Base-by-base conservation (phyloP, 306 rosid species). In the Cicer pinnatifidum region DNA sequence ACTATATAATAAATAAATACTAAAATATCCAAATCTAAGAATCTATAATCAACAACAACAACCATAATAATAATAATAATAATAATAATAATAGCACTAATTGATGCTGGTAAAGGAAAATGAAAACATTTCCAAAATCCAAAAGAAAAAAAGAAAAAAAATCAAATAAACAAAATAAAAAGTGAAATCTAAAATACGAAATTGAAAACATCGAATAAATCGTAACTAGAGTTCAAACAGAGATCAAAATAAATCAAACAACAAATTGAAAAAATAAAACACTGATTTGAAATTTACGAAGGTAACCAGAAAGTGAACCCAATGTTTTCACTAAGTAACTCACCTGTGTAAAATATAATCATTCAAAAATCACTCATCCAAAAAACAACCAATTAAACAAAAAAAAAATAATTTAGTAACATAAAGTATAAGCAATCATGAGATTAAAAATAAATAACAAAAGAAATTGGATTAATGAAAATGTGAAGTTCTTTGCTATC, bases 221-320 rank as follows among this genome's bases (percentile, higher is more conserved):
- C 8, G 0, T 41, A 57, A 8, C 39, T 17, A 28, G 11, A 23
- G 44, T 44, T 44, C 43, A 9, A 17, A 5, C 33, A 53, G 17
- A 62, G 66, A 60, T 48, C 46, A 40, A 15, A 13, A 23, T 0
- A 0, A 57, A 71, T 28, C 6, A 44, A 52, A 12, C 0, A 48
- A 9, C 39, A n/a, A 46, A 58, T 9, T 9, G 1, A 5, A 56
- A 57, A 45, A 50, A 35, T 6, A 0, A 23, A 61, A 70, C 5
- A 11, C 3, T 10, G 39, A 60, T 17, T 7, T 5, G 7, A 53
- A 35, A 17, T 11, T n/a, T 3, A 13, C 6, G 23, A 0, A 91
- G 85, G 48, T 85, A 72, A 12, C 85, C 84, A 1, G 85, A 75
- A 19, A 91, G 69, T 17, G 86, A 82, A 53, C 89, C 95, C 46